phyloP scores from a whole-genome alignment of 2,329 filamentous ascomycete species.

The Penicillium sp. region DNA sequence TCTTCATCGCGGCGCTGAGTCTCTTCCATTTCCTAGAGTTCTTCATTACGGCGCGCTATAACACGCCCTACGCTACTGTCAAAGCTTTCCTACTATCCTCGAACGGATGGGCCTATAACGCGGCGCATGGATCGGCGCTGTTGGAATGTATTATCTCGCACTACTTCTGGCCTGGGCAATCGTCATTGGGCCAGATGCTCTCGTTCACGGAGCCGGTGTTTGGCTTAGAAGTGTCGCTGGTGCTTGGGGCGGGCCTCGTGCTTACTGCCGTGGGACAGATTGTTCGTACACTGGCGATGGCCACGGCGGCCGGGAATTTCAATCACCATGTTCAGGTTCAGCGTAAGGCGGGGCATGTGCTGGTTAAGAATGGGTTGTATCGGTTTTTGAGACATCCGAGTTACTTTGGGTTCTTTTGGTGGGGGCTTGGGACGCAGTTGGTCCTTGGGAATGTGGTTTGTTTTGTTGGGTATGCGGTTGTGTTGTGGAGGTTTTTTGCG shows the following conservation, averaged over 20 bases:
- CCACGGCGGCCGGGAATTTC: conserved; percentile 84
- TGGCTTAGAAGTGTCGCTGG: conserved; percentile 18
- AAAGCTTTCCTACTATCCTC: conserved; percentile 77
- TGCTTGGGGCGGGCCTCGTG: conserved; percentile 57
- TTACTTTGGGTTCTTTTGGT: conserved; percentile 99
- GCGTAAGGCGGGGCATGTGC: conserved; percentile 66
- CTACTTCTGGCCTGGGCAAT: conserved; percentile 23
- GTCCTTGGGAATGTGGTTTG: conserved; percentile 82
- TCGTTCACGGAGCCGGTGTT: conserved; percentile 40
- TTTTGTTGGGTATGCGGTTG: conserved; percentile 67
- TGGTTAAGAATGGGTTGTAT: conserved; percentile 86
- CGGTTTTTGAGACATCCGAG: conserved; percentile 74
- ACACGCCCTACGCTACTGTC: conserved; percentile 69
- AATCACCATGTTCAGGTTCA: conserved; percentile 77
- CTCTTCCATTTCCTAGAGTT: conserved; percentile 96
- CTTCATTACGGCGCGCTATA: conserved; percentile 81
- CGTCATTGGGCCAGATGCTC: conserved; percentile 42
- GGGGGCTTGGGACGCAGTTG: conserved; percentile 91
- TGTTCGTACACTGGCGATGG: conserved; percentile 80
- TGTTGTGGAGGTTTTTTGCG: conserved; percentile 84
- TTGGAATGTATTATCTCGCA: conserved; percentile 62
- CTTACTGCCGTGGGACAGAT: conserved; percentile 70
- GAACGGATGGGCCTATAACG: conserved; percentile 81
- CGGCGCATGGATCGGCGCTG: conserved; percentile 74
- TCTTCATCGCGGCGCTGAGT: conserved; percentile 60